Evolutionary conservation across 345 rosid genomes (phyloP), one percentile per base, ranked within the genome.

Genomic region (Salix caprea): DNA sequence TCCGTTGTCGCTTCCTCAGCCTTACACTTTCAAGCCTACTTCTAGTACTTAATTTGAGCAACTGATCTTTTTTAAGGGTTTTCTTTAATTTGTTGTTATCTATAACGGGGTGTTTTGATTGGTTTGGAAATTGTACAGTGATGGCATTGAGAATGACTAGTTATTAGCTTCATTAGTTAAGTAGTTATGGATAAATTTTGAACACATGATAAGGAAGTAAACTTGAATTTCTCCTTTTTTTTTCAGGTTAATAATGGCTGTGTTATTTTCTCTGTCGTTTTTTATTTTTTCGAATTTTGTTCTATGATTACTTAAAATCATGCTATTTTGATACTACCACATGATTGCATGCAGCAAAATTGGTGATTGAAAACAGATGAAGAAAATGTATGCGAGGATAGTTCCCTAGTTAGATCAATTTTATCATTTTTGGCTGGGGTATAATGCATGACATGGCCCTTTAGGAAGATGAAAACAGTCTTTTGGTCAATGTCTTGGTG

Each of bases 1-100:
- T 87, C 97, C 92, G 77, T 71, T 91, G 79, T 83, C 83, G 60
- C 90, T 92, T 70, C 97, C 94, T 68, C 97, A 94, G 86, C 90
- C 92, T 62, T 90, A 84, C 82, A 93, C 98, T 52, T 89, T 90
- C 90, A 90, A 91, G 72, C 87, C 93, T 24, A 70, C 85, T 26
- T 82, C 92, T 50, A 56, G 80, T 71, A 73, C 73, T 18, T 70
- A 16, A 67, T 32, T 11, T 65, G 64, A 36, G 81, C 40, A 50
- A 50, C 40, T n/a, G 5, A 9, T 15, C 46, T 52, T 36, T 50
- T 65, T 58, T 56, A 28, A 58, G 75, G n/a, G 42, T 62, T 54
- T 58, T 73, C 58, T 14, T 21, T 28, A 37, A 9, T 9, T 21
- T 78, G 13, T 2, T 67, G 30, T 60, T 44, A 23, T 46, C 46